Conservation (phyloP, 768 basidiomycete genomes). For the Suillus cothurnatus region DNA sequence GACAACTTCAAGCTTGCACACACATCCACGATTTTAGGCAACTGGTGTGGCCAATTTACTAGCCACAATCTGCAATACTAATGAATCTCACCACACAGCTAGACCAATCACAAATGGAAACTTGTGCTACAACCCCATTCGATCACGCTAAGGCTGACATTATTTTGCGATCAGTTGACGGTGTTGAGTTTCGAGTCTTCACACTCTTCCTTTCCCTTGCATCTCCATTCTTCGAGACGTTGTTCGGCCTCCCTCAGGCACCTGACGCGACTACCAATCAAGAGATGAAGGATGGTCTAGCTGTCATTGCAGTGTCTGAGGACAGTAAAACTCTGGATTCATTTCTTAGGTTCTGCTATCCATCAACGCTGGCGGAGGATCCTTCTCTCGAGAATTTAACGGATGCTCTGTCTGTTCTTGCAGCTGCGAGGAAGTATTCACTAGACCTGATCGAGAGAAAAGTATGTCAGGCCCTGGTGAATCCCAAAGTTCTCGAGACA, state of each 20-base stretch:
- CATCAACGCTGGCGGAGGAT: constrained; percentile 19
- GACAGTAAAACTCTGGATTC: constrained; percentile 15
- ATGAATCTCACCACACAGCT: not conserved
- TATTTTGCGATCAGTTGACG: constrained; percentile 20
- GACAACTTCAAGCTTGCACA: no score
- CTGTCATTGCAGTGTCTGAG: constrained; percentile 21
- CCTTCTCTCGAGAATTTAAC: constrained; percentile 22
- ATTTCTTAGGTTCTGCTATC: constrained; percentile 28
- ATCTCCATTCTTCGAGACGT: constrained; percentile 31
- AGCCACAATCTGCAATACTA: not conserved
- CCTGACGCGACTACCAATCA: not conserved
- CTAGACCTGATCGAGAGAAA: constrained; percentile 9
- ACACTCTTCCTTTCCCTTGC: constrained; percentile 27
- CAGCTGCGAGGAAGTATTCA: constrained; percentile 29
- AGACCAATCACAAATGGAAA: not conserved
- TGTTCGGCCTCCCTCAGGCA: constrained; percentile 29
- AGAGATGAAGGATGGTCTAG: constrained; percentile 3
- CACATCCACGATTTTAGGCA: no score
- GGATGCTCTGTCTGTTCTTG: constrained; percentile 21
- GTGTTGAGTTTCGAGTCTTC: constrained; percentile 28
- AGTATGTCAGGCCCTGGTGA: constrained; percentile 19
- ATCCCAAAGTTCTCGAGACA: constrained; percentile 12
- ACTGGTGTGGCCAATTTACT: not conserved
- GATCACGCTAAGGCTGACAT: constrained; percentile 14
- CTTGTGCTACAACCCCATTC: not conserved